Percentiles rank a stretch among this genome's conserved stretches.
Conservation (phyloP, 331 rosid species). For the Phaseolus coccineus region DNA sequence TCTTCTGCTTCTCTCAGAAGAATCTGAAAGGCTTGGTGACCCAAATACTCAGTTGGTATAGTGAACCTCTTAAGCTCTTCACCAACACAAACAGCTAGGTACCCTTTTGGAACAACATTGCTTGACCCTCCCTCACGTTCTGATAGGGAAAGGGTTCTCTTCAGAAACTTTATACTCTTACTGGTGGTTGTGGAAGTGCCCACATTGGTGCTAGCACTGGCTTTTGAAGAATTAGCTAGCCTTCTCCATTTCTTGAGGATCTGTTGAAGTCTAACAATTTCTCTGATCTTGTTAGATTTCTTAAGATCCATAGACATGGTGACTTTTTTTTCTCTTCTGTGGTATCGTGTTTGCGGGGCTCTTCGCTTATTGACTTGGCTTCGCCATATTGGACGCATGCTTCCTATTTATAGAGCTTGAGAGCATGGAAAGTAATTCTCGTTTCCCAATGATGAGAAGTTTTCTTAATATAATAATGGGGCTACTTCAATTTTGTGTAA, state of each 20-base stretch:
- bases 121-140: slow-evolving; percentile 55
- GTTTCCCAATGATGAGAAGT: neutral
- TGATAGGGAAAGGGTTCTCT: slow-evolving; percentile 73
- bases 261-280: slow-evolving; percentile 93
- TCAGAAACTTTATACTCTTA: slow-evolving; percentile 77
- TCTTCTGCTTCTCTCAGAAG: slow-evolving; percentile 87
- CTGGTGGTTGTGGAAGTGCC: slow-evolving; percentile 3
- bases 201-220: neutral
- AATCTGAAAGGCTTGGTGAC: slow-evolving; percentile 66
- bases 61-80: slow-evolving; percentile 75
- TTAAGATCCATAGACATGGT: slow-evolving; percentile 65
- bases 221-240: slow-evolving; percentile 70
- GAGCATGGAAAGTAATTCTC: slow-evolving; percentile 5
- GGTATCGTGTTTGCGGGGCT: neutral
- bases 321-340: neutral
- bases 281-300: slow-evolving; percentile 92
- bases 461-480: no score
- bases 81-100: slow-evolving; percentile 85
- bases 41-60: slow-evolving; percentile 73
- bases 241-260: slow-evolving; percentile 96
- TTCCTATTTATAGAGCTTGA: slow-evolving; percentile 59
- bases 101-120: slow-evolving; percentile 80
- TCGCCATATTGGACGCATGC: slow-evolving; percentile 38
- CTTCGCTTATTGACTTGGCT: neutral
- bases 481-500: neutral